Base-by-base conservation (phyloP, 257 asterid genomes). In the Solanum gandarillasii region DNA sequence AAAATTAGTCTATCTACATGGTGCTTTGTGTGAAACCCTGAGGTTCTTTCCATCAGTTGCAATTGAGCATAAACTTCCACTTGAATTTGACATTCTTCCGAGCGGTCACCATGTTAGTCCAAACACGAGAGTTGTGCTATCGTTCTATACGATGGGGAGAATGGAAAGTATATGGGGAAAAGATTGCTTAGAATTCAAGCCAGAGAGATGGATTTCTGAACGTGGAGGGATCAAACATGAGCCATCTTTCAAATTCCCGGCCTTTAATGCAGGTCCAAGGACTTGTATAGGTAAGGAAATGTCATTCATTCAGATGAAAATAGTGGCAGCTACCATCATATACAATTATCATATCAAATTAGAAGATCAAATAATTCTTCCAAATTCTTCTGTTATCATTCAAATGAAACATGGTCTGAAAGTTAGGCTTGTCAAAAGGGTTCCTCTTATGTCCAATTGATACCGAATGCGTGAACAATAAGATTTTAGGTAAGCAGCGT, bases 91-190 rank as follows among this genome's bases (percentile, higher is more conserved):
- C 46, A 9, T 14, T 7, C 87, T 85, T 16, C 87, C 87, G 0
- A 85, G 82, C 29, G 87, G 87, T 20, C 87, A 85, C n/a, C 46
- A 1, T 3, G 68, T 85, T 23, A 86, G 31, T 13, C 83, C 88
- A 21, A 43, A 43, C 4, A 86, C 83, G 18, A 70, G 70, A 39
- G 12, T 86, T 3, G 21, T 86, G 14, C 46, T 86, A 14, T 12
- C 83, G 7, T 86, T 86, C 29, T 86, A 86, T 12, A 27, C 83
- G 11, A 86, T 38, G 82, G 88, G 88, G 78, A 70, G 83, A 75
- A 70, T 41, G 72, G 52, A 39, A 8, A 27, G 35, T 2, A 7
- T 86, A 7, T 86, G 83, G 83, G 87, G 87, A 1, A 58, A 86
- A 20, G 27, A 86, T 31, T 86, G 34, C 20, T 7, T 86, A 27